Base-by-base conservation (phyloP, 331 rosid genomes). In the Acacia pycnantha region DNA sequence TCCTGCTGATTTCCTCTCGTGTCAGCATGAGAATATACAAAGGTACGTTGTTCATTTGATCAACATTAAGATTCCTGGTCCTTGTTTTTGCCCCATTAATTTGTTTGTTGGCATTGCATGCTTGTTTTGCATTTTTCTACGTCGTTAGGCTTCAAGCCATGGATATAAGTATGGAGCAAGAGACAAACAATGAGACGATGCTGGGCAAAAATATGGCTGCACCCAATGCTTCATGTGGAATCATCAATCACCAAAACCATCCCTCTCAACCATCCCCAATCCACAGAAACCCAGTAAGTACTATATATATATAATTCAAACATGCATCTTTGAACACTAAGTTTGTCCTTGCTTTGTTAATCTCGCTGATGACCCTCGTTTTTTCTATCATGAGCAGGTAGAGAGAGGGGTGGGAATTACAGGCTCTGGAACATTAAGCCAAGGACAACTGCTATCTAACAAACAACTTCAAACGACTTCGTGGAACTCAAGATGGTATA, bases 201-300 rank as follows among this genome's bases (percentile, higher is more conserved):
- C 16, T 62, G 47, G 29, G 21, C 1, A 41, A 54, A 61, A 68
- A 69, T 50, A 18, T 41, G 13, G n/a, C 33, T 0, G 46, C 64
- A 26, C 62, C 18, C 72, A 50, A 71, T 4, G 16, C 61, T 65
- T 77, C 77, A 12, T 53, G 12, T 16, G 82, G 66, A 48, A 16
- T 70, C 18, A 14, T 68, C 26, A 48, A 40, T 77, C 16, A 41
- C 11, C 82, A 27, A 2, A 1, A 53, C 26, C 24, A 1, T 71
- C 76, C n/a, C 1, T 43, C 43, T n/a, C 26, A 26, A 44, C 46
- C 70, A 47, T 33, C 74, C 5, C 1, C 51, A 5, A 2, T 21
- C 15, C 61, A 37, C 0, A 11, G 16, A 84, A 69, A 76, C 29
- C 54, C 53, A 1, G 84, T 84, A 35, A 84, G 87, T 80, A 67